phyloP scores from a whole-genome alignment of 495 filamentous ascomycete species.

The Hamigera avellanea region DNA sequence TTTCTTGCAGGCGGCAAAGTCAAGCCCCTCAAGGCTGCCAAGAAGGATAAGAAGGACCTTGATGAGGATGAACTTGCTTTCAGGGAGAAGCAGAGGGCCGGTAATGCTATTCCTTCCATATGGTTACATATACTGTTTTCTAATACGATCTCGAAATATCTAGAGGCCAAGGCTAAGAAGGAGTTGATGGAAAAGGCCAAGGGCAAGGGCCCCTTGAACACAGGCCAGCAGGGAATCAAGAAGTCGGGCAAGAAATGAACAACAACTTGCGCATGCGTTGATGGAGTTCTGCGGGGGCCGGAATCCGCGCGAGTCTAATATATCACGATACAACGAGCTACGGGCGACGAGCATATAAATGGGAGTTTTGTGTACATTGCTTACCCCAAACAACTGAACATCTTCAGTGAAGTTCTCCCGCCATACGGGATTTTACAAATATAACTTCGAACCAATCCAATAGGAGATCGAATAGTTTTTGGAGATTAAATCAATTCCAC shows the following conservation, averaged over 20 bases:
- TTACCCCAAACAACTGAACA: neutral
- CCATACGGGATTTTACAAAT: no score
- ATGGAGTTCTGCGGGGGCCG: no score
- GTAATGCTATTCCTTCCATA: slow-evolving; percentile 26
- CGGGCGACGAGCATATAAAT: slow-evolving; percentile 1
- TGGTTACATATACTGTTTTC: neutral
- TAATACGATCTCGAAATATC: neutral
- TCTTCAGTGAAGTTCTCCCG: no score
- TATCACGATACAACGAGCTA: slow-evolving; percentile 3
- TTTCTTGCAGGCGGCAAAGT: slow-evolving; percentile 58
- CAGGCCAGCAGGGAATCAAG: slow-evolving; percentile 75
- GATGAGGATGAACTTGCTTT: slow-evolving; percentile 70
- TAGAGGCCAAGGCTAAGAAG: slow-evolving; percentile 70
- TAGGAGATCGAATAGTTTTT: no score
- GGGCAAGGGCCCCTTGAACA: slow-evolving; percentile 53
- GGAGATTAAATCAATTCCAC: no score
- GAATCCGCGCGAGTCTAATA: no score
- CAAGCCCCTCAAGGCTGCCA: slow-evolving; percentile 72
- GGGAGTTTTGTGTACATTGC: neutral
- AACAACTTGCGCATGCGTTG: no score
- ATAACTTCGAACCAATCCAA: no score
- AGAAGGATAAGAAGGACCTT: slow-evolving; percentile 64
- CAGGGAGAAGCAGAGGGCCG: slow-evolving; percentile 61
- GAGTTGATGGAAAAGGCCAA: slow-evolving; percentile 55
- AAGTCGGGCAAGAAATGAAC: slow-evolving; percentile 79